Evolutionary conservation across 179 eudicot genomes (phyloP).

Genomic region (Pouteria campechiana): DNA sequence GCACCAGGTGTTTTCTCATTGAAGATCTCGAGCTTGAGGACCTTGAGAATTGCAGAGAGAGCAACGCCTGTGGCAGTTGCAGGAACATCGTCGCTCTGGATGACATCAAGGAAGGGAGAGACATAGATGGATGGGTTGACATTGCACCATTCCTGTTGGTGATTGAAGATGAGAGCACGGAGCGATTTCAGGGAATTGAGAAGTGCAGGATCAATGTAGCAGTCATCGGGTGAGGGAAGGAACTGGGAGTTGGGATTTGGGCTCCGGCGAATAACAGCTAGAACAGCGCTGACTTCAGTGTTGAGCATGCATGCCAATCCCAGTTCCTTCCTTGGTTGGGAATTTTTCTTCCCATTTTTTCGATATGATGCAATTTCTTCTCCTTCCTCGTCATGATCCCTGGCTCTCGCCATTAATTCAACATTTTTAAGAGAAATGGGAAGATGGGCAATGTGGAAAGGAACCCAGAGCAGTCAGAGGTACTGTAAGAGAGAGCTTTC

Average conservation of each 20-base stretch:
- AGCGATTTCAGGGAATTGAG: slow-evolving; percentile 65
- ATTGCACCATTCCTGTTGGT: slow-evolving; percentile 68
- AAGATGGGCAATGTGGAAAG: neutral
- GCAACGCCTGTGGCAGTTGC: slow-evolving; percentile 68
- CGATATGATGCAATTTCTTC: slow-evolving; percentile 5
- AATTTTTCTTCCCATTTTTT: neutral
- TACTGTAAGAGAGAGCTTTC: too few relatives aligned
- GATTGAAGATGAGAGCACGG: slow-evolving; percentile 59
- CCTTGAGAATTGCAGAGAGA: slow-evolving; percentile 54
- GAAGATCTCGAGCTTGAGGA: slow-evolving; percentile 46
- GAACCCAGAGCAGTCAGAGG: too few relatives aligned
- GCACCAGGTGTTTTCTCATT: slow-evolving; percentile 70
- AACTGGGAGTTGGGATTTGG: slow-evolving; percentile 21
- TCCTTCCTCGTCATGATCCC: neutral
- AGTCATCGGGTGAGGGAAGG: slow-evolving; percentile 27
- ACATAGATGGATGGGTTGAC: slow-evolving; percentile 68
- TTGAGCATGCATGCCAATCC: slow-evolving; percentile 76
- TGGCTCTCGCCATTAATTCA: neutral
- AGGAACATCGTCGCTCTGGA: slow-evolving; percentile 72
- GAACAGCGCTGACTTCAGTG: slow-evolving; percentile 79
- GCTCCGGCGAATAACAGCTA: slow-evolving; percentile 55
- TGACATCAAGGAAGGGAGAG: slow-evolving; percentile 70
- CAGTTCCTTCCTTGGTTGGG: slow-evolving; percentile 39
- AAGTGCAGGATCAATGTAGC: slow-evolving; percentile 25
- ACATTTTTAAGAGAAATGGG: neutral